Conservation (phyloP, 2,329 filamentous ascomycete genomes). For the Thielaviopsis populi region DNA sequence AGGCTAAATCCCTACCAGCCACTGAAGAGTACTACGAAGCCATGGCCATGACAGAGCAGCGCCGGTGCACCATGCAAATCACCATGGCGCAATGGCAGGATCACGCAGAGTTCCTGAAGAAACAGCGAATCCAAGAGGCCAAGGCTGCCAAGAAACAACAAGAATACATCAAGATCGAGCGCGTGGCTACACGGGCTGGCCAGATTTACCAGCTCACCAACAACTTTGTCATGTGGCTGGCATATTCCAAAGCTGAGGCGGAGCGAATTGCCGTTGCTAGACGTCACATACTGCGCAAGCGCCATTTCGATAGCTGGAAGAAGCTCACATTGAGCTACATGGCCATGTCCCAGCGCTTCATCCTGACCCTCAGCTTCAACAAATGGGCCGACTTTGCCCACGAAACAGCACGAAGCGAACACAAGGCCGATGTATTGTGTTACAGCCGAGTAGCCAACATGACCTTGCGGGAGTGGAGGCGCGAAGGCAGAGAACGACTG, state of each 20-base stretch:
- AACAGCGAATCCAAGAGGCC: slow-evolving; percentile 11
- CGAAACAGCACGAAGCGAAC: slow-evolving; percentile 7
- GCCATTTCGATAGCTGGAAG: slow-evolving; percentile 21
- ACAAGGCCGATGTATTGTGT: slow-evolving; percentile 13
- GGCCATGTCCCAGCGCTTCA: slow-evolving; percentile 11
- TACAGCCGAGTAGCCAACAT: slow-evolving; percentile 14
- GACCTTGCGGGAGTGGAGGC: slow-evolving; percentile 14
- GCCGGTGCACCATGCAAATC: slow-evolving; percentile 8
- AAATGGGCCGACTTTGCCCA: slow-evolving; percentile 16
- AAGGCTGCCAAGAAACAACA: slow-evolving; percentile 10
- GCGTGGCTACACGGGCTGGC: slow-evolving; percentile 42
- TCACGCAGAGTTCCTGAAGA: slow-evolving; percentile 2
- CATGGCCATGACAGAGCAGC: slow-evolving; percentile 14
- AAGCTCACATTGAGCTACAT: slow-evolving; percentile 16
- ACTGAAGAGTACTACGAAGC: slow-evolving; percentile 15
- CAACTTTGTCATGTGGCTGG: slow-evolving; percentile 39
- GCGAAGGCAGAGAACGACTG: slow-evolving; percentile 8
- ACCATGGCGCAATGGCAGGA: slow-evolving; percentile 16
- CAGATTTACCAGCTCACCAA: slow-evolving; percentile 48
- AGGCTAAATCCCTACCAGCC: slow-evolving; percentile 9
- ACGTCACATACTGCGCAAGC: slow-evolving; percentile 50
- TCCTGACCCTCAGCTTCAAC: slow-evolving; percentile 11
- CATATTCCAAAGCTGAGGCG: slow-evolving; percentile 47
- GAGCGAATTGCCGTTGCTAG: slow-evolving; percentile 53
- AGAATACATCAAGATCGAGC: slow-evolving; percentile 15